Evolutionary conservation across 495 filamentous ascomycete genomes (phyloP).

Genomic region (Tirmania nivea): DNA sequence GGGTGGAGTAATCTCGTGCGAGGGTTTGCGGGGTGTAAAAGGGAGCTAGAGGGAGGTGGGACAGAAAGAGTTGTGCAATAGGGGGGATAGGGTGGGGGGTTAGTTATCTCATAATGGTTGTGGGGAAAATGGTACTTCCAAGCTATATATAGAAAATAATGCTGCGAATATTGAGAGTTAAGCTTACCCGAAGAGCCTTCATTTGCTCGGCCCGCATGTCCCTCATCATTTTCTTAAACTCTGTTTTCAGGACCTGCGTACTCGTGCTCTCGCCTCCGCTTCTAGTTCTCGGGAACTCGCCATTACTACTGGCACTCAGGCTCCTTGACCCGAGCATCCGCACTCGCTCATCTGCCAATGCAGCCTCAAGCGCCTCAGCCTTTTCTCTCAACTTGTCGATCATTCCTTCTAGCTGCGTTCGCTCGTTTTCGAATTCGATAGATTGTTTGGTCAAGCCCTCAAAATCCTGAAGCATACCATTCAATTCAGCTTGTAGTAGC

Average conservation of each 20-base stretch:
- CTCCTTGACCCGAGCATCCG: conserved; percentile 37
- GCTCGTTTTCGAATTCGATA: conserved; percentile 72
- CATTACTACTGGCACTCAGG: conserved; percentile 23
- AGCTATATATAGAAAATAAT: background rate
- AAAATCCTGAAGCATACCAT: conserved; percentile 62
- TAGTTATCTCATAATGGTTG: too few species aligned
- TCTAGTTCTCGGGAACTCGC: conserved; percentile 23
- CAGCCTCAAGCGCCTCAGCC: conserved; percentile 42
- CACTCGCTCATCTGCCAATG: conserved; percentile 50
- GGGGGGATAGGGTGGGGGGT: too few species aligned
- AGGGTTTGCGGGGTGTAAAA: too few species aligned
- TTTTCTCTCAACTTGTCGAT: conserved; percentile 50
- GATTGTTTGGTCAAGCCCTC: conserved; percentile 69
- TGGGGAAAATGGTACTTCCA: too few species aligned
- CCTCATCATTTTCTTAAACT: conserved; percentile 84
- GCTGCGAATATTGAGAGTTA: too few species aligned
- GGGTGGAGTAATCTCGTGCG: background rate
- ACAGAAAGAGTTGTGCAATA: too few species aligned
- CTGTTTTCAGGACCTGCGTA: conserved; percentile 51
- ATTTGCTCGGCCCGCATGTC: conserved; percentile 52
- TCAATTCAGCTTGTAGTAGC: conserved; percentile 54
- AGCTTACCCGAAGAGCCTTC: conserved; percentile 44
- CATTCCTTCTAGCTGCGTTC: conserved; percentile 49
- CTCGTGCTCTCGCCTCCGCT: conserved; percentile 35
- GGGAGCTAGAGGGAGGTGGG: too few species aligned